phyloP scores from a whole-genome alignment of 169 alveolate species.

The Plasmodium ovale region DNA sequence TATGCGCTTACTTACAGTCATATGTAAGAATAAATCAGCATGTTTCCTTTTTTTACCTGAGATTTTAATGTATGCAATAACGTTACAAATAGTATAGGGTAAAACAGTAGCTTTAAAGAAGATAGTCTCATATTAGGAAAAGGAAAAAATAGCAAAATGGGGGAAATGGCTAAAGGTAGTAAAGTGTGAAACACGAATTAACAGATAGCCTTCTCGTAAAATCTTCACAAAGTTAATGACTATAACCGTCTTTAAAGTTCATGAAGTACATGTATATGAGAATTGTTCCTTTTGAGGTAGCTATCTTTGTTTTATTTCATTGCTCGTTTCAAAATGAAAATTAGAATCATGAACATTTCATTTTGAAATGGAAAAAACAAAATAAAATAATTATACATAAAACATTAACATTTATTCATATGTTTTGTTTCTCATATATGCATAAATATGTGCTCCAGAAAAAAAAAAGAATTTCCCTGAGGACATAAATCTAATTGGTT shows the following conservation, averaged over 20 bases:
- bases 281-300: background rate
- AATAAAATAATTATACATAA: too few relatives aligned
- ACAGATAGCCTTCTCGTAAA: background rate
- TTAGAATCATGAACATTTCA: background rate
- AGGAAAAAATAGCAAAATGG: too few relatives aligned
- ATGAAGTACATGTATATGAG: constrained; percentile 4
- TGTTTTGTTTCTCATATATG: too few relatives aligned
- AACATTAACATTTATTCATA: too few relatives aligned
- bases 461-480: too few relatives aligned
- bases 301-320: background rate
- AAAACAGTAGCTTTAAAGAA: background rate
- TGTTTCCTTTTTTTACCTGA: constrained; percentile 20
- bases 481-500: too few relatives aligned
- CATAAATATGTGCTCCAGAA: background rate
- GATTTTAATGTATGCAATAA: constrained; percentile 42
- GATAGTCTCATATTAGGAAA: constrained; percentile 28
- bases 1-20: too few relatives aligned
- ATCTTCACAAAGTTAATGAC: background rate
- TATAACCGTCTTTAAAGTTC: background rate
- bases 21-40: background rate
- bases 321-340: background rate
- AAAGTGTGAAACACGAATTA: background rate
- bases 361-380: background rate
- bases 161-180: too few relatives aligned
- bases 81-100: background rate